These are phyloP conservation scores for Bathelium albidoporum DNA, from an alignment of 495 filamentous ascomycete genomes.

Conservation along the genomic window DNA sequence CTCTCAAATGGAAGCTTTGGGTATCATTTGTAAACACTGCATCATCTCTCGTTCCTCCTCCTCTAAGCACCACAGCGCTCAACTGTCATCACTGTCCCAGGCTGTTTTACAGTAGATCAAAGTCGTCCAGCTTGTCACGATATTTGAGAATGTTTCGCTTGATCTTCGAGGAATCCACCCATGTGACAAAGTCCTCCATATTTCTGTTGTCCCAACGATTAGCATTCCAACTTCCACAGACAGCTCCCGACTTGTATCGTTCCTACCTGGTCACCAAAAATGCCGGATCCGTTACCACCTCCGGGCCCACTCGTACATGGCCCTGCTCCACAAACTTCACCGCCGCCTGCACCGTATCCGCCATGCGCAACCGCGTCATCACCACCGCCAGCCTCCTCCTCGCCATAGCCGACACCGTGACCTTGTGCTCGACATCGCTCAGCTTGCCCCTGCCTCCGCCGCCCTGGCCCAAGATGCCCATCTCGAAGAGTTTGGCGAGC, in stretches of 20 bases:
- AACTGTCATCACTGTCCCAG: not conserved
- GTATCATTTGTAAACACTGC: not conserved
- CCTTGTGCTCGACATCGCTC: constrained; percentile 72
- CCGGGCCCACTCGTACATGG: constrained; percentile 85
- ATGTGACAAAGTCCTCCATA: constrained; percentile 96
- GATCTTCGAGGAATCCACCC: constrained; percentile 94
- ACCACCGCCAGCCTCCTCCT: constrained; percentile 71
- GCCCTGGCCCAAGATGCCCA: constrained; percentile 60
- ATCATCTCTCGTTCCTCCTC: no score
- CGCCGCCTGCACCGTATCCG: constrained; percentile 71
- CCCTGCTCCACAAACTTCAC: constrained; percentile 88
- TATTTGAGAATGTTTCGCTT: constrained; percentile 90
- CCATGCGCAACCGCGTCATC: constrained; percentile 82
- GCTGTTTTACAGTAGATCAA: constrained; percentile 62
- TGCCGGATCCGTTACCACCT: constrained; percentile 79
- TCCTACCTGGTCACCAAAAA: constrained; percentile 55
- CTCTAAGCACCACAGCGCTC: not conserved
- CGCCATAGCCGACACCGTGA: constrained; percentile 78
- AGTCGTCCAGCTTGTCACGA: constrained; percentile 91
- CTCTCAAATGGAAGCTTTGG: not conserved
- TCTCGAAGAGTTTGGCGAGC: constrained; percentile 79
- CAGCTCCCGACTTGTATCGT: constrained; percentile 6
- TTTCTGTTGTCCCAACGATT: constrained; percentile 37
- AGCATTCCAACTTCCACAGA: constrained; percentile 24
- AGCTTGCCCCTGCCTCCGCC: constrained; percentile 48